Percentiles rank a stretch among this genome's conserved stretches.
These are phyloP conservation scores for Triticum turgidum DNA, from an alignment of 176 grass and related monocot genomes.

Conservation along the genomic window DNA sequence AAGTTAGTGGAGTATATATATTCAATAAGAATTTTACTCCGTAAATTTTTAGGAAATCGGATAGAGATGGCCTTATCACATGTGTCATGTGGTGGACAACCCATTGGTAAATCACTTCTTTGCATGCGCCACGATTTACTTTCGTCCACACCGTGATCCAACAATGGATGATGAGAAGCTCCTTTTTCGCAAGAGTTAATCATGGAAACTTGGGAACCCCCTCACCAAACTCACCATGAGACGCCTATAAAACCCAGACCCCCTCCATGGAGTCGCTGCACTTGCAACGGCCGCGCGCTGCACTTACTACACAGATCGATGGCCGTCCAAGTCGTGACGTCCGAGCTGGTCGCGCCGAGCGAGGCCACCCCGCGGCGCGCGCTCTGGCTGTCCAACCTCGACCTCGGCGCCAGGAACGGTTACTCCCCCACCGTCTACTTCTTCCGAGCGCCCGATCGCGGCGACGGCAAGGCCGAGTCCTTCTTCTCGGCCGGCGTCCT, in stretches of 20 bases:
- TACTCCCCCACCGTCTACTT: conserved; percentile 65
- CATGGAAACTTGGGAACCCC: too few species aligned
- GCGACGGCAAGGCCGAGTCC: not conserved
- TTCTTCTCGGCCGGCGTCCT: conserved; percentile 51
- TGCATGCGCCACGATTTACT: too few species aligned
- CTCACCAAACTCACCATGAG: too few species aligned
- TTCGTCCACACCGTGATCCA: too few species aligned
- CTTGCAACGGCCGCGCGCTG: not conserved
- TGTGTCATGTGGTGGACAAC: too few species aligned
- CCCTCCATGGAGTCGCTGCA: conserved; percentile 24
- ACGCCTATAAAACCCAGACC: conserved; percentile 22
- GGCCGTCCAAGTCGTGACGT: conserved; percentile 44
- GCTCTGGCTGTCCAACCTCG: conserved; percentile 73
- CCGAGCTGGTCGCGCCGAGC: conserved; percentile 48
- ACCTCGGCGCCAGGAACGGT: conserved; percentile 44
- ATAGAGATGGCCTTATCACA: too few species aligned
- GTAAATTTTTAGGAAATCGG: too few species aligned
- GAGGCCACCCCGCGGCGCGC: conserved; percentile 41
- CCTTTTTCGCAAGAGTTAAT: too few species aligned
- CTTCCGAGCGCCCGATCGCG: conserved; percentile 18
- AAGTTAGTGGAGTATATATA: too few species aligned
- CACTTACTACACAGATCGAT: not conserved
- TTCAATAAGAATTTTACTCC: too few species aligned
- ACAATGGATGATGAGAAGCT: too few species aligned
- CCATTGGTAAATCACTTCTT: too few species aligned